Evolutionary conservation across 148 eudicot species (phyloP), one percentile per base, ranked within the genome.

Genomic region (Rhododendron mucronatum): DNA sequence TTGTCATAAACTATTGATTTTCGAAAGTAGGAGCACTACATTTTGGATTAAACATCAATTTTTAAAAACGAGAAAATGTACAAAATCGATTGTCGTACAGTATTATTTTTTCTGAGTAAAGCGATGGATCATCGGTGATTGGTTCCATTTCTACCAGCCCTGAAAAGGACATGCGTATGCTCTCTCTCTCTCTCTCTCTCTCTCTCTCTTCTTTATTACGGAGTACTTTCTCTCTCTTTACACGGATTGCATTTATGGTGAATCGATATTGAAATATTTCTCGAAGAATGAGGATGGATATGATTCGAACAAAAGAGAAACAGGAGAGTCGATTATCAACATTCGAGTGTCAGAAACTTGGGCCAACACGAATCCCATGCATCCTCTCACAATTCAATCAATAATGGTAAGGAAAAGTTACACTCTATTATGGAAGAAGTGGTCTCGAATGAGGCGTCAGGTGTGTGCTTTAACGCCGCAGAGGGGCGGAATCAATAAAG

Each of bases 271-370:
- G 88, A 78, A 83, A 6, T 59, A 18, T 81, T 75, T 45, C 67
- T 86, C 88, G 51, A 84, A 85, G 78, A 83, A 83, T 39, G 84
- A 77, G 50, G 82, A 81, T 63, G 21, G 83, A 77, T 35, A 16
- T 55, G 84, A 69, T 16, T 13, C 63, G 86, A 86, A 83, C 39
- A 81, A 51, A 77, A 57, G 44, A 86, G 69, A 84, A 69, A 84
- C 45, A 41, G 74, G 12, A 61, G 18, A 16, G 53, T 45, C 14
- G 1, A 16, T 47, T 47, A 47, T 47, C n/a, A 71, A 35, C 44
- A 89, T 85, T 84, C 74, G 12, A 23, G 33, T 44, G 87, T 82
- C 88, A 80, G 89, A 82, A 87, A n/a, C 82, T 86, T 83, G 77
- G 86, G 87, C 67, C 33, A 76, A 51, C 81, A 35, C 78, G 57